Conservation (phyloP, 495 filamentous ascomycete species). For the Gamarada debralockiae region DNA sequence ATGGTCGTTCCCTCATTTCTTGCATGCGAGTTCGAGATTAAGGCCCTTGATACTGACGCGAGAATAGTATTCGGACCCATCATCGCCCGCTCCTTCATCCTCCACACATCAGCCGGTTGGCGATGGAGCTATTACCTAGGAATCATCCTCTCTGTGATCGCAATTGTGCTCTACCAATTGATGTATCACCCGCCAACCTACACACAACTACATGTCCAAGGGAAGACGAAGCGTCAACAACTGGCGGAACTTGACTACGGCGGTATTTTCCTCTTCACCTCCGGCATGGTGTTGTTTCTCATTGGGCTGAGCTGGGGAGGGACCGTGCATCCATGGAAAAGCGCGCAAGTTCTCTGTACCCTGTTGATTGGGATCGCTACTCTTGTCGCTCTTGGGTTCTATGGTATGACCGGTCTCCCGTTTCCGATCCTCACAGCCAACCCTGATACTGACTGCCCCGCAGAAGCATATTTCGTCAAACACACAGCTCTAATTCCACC, state of each 20-base stretch:
- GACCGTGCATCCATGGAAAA: constrained; percentile 25
- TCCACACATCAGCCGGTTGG: no score
- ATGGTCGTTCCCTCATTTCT: no score
- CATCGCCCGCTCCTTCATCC: no score
- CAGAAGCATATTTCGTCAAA: constrained; percentile 33
- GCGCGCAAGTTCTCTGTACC: constrained; percentile 22
- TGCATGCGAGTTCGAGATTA: no score
- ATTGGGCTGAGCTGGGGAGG: constrained; percentile 26
- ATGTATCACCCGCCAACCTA: constrained; percentile 38
- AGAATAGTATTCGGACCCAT: no score
- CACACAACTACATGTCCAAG: constrained; percentile 25
- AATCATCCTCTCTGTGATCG: constrained; percentile 35
- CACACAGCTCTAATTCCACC: constrained; percentile 34
- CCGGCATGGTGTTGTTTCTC: constrained; percentile 27
- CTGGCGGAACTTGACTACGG: constrained; percentile 41
- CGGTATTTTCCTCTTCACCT: constrained; percentile 24
- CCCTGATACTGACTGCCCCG: constrained; percentile 24
- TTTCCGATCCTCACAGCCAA: constrained; percentile 19
- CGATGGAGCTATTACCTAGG: constrained; percentile 42
- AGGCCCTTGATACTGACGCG: no score
- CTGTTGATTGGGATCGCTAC: constrained; percentile 25
- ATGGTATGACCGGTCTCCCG: no score
- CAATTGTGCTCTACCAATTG: constrained; percentile 34
- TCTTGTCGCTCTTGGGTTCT: constrained; percentile 37
- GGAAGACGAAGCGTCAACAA: constrained; percentile 27